Evolutionary conservation across 768 basidiomycete genomes (phyloP).

Genomic region (Krasilnikovozyma curviuscula): DNA sequence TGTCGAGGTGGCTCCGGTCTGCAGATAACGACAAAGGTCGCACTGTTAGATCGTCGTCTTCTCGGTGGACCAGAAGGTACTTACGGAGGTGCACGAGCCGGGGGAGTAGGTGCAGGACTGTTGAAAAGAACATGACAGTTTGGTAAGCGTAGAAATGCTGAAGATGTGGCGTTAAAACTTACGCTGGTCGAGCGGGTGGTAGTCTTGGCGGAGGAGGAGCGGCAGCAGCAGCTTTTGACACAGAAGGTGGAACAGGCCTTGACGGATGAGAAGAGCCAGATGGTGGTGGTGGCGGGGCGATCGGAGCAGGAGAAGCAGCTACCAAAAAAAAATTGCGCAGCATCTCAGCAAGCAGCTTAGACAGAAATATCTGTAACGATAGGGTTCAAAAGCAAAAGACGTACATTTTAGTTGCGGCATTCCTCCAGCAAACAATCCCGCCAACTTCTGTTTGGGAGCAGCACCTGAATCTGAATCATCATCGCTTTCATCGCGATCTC

Average conservation of each 20-base stretch:
- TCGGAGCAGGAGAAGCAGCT: background rate
- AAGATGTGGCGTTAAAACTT: too few species aligned
- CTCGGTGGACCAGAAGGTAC: too few species aligned
- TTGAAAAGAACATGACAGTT: too few species aligned
- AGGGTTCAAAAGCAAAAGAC: background rate
- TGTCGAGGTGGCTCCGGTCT: too few species aligned
- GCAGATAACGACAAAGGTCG: too few species aligned
- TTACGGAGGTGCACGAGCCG: too few species aligned
- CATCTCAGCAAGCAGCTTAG: background rate
- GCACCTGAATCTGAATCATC: background rate
- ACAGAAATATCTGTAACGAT: too few species aligned
- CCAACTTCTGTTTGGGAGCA: background rate
- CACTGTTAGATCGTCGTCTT: too few species aligned
- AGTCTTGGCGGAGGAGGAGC: background rate
- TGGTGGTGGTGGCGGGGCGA: background rate
- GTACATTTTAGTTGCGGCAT: constrained; percentile 3
- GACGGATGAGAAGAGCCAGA: background rate
- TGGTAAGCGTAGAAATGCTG: too few species aligned
- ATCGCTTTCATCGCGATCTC: too few species aligned
- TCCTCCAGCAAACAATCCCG: constrained; percentile 8
- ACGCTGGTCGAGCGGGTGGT: too few species aligned
- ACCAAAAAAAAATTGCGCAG: background rate
- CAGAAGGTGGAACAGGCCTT: background rate
- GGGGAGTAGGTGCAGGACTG: too few species aligned
- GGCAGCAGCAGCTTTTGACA: background rate